Conservation (phyloP, 768 basidiomycete species). For the Mycena pura region DNA sequence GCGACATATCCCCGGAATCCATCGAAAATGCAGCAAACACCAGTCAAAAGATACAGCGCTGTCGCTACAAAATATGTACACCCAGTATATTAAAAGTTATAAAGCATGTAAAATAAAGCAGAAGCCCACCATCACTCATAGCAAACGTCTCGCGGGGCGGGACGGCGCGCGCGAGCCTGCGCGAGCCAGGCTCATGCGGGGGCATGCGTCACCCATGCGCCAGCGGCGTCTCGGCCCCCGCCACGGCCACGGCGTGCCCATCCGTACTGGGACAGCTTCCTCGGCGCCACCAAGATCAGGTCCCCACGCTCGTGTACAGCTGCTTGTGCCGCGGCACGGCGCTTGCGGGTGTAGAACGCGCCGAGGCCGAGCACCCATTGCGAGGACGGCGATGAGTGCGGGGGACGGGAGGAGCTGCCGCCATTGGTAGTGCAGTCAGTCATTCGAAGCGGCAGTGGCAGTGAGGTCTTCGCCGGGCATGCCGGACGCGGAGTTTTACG, state of each 20-base stretch:
- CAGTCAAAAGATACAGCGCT: not conserved
- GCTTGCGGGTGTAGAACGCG: constrained; percentile 19
- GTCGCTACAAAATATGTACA: not conserved
- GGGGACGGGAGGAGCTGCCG: constrained; percentile 32
- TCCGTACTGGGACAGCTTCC: constrained; percentile 7
- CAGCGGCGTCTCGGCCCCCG: constrained; percentile 7
- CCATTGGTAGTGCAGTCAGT: too few species aligned
- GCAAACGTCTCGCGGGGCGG: constrained; percentile 1
- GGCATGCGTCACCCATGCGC: constrained; percentile 21
- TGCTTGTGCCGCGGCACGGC: constrained; percentile 12
- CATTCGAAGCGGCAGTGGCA: not conserved
- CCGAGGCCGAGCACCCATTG: constrained; percentile 25
- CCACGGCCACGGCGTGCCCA: not conserved
- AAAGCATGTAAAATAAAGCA: not conserved
- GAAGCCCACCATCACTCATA: not conserved
- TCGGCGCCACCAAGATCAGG: constrained; percentile 19
- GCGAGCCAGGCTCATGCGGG: constrained; percentile 21
- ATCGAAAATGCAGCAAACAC: too few species aligned
- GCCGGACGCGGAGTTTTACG: not conserved
- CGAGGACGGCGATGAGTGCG: constrained; percentile 30
- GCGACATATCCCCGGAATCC: too few species aligned
- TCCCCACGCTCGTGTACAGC: constrained; percentile 26
- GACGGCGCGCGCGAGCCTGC: constrained; percentile 6
- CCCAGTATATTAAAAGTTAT: not conserved
- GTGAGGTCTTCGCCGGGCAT: not conserved